These are phyloP conservation scores for Diaporthe aspalathi DNA, from an alignment of 2,329 filamentous ascomycete genomes.

Conservation along the genomic window DNA sequence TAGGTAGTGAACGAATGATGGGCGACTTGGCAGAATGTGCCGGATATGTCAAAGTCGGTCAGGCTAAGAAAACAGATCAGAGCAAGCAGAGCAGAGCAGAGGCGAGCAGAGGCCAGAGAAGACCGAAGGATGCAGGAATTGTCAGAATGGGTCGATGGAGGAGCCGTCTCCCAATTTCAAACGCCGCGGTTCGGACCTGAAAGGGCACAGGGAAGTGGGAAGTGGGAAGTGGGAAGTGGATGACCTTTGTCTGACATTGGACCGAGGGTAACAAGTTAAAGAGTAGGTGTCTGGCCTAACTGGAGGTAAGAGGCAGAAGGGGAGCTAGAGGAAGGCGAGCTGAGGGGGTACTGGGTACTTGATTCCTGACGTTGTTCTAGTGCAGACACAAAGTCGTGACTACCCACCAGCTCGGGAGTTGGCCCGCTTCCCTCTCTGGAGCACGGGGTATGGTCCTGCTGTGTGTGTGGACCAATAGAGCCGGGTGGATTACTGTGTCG, in stretches of 20 bases:
- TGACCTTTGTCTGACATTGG: slow-evolving; percentile 29
- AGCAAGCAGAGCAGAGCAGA: background rate
- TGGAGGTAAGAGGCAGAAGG: no score
- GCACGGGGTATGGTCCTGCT: background rate
- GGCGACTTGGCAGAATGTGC: no score
- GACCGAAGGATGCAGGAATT: background rate
- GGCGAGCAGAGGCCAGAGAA: background rate
- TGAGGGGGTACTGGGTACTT: background rate
- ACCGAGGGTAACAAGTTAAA: slow-evolving; percentile 28
- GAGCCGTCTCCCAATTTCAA: slow-evolving; percentile 4
- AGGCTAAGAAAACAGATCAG: background rate
- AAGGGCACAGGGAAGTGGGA: background rate
- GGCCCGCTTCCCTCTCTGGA: slow-evolving; percentile 9
- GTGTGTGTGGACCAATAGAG: slow-evolving; percentile 10
- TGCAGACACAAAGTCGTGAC: background rate
- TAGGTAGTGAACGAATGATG: no score
- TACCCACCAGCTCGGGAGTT: slow-evolving; percentile 4
- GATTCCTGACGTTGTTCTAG: rapidly evolving
- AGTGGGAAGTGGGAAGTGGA: slow-evolving; percentile 21
- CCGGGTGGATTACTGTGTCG: slow-evolving; percentile 12
- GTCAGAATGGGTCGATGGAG: slow-evolving; percentile 27
- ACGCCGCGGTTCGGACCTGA: slow-evolving; percentile 14
- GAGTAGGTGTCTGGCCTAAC: no score
- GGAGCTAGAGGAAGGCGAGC: background rate
- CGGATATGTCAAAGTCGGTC: background rate